Conservation (phyloP, 345 rosid genomes). For the Euphorbia lathyris region DNA sequence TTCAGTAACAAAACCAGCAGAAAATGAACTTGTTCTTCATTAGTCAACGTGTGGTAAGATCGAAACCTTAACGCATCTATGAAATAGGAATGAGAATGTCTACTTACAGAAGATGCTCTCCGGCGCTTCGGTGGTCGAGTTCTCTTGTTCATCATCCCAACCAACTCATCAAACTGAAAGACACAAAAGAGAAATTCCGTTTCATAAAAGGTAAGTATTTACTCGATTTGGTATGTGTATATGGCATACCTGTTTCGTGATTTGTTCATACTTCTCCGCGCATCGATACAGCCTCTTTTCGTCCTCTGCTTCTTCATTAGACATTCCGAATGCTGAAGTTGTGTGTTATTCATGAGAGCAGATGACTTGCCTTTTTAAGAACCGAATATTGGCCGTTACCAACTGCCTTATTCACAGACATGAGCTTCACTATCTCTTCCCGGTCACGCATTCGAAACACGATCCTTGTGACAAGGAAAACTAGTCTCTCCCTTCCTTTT, state of each 20-base stretch:
- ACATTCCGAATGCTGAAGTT: constrained; percentile 12
- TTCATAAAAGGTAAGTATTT: neutral
- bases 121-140: constrained; percentile 26
- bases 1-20: neutral
- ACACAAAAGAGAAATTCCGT: neutral
- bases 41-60: too few species aligned
- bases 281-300: constrained; percentile 33
- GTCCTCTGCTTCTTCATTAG: constrained; percentile 26
- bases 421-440: constrained; percentile 12
- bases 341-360: constrained; percentile 10
- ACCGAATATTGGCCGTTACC: constrained; percentile 24
- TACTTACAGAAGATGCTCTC: constrained; percentile 14
- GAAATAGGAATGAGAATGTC: neutral
- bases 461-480: constrained; percentile 31
- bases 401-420: constrained; percentile 16
- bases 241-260: constrained; percentile 34
- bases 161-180: constrained; percentile 28
- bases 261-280: constrained; percentile 32
- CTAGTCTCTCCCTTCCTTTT: neutral
- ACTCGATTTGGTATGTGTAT: neutral
- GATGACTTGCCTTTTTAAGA: constrained; percentile 2
- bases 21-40: neutral
- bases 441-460: constrained; percentile 20
- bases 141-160: constrained; percentile 24
- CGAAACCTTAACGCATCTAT: too few species aligned